phyloP scores from a whole-genome alignment of 129 eudicot species.

The Silybum marianum region DNA sequence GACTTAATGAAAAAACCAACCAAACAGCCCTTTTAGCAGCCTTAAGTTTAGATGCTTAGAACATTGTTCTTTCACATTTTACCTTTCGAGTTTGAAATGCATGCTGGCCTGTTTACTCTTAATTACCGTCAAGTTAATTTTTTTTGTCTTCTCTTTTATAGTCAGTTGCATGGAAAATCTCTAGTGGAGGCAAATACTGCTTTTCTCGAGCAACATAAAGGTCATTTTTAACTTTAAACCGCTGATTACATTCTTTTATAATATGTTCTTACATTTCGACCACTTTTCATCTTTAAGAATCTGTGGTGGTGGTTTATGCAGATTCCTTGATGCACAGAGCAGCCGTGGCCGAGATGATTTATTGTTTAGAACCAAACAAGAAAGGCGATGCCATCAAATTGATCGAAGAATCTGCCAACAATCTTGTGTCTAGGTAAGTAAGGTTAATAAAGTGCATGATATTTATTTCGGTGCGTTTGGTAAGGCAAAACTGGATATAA shows the following conservation, averaged over 20 bases:
- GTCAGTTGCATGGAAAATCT: constrained; percentile 79
- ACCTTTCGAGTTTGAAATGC: too few relatives aligned
- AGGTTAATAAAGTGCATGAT: not conserved
- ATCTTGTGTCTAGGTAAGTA: constrained; percentile 44
- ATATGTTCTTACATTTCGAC: not conserved
- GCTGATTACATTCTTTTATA: not conserved
- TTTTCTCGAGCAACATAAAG: constrained; percentile 78
- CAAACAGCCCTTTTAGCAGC: too few relatives aligned
- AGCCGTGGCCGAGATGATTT: constrained; percentile 81
- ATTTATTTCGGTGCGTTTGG: too few relatives aligned
- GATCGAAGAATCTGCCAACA: constrained; percentile 73
- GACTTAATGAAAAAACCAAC: too few relatives aligned
- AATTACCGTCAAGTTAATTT: not conserved
- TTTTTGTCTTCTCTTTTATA: constrained; percentile 30
- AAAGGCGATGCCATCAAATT: constrained; percentile 67
- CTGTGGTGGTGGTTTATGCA: constrained; percentile 33
- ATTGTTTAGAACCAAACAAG: constrained; percentile 73
- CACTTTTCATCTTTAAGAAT: constrained; percentile 14
- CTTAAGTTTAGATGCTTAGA: too few relatives aligned
- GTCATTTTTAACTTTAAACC: constrained; percentile 28
- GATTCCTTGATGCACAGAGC: constrained; percentile 96
- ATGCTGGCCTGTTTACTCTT: too few relatives aligned
- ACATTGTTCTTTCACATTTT: not conserved
- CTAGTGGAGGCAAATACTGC: constrained; percentile 66
- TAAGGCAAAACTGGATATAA: too few relatives aligned